Evolutionary conservation across 2,329 filamentous ascomycete genomes (phyloP).

Genomic region (Phialocephala subalpina): DNA sequence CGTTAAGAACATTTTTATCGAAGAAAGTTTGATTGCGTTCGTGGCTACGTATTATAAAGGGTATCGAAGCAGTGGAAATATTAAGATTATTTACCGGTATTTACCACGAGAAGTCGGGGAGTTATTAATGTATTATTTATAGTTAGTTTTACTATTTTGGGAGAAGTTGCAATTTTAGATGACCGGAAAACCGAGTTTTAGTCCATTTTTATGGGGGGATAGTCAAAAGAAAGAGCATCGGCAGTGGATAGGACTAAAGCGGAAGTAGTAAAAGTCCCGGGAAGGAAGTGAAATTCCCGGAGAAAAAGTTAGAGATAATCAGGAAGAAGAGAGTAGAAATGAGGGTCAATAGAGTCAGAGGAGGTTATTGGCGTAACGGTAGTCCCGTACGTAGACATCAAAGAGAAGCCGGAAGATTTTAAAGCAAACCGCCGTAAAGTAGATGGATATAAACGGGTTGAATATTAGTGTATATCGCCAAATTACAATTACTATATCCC

Average conservation of each 20-base stretch:
- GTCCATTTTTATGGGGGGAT: not conserved
- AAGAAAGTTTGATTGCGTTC: constrained; percentile 30
- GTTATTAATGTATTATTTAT: constrained; percentile 32
- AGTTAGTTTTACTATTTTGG: constrained; percentile 35
- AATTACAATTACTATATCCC: constrained; percentile 18
- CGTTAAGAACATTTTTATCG: constrained; percentile 27
- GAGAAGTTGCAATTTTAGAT: constrained; percentile 26
- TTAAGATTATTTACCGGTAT: constrained; percentile 42
- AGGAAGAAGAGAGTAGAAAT: not conserved
- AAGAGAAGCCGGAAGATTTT: constrained; percentile 24
- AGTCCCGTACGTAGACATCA: not conserved
- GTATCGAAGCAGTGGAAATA: constrained; percentile 33
- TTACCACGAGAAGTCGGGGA: constrained; percentile 36
- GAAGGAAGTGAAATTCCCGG: not conserved
- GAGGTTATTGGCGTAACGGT: not conserved
- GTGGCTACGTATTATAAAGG: constrained; percentile 38
- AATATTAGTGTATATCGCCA: constrained; percentile 23
- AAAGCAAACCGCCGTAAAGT: constrained; percentile 8
- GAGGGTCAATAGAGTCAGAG: not conserved
- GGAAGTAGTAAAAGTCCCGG: constrained; percentile 3
- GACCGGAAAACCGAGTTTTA: not conserved
- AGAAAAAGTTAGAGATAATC: not conserved
- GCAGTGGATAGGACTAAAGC: constrained; percentile 22
- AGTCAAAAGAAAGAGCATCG: constrained; percentile 19
- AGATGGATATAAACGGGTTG: constrained; percentile 14